Base-by-base conservation (phyloP, 192 early-diverging fungal genomes). In the Umbelopsis sp. region DNA sequence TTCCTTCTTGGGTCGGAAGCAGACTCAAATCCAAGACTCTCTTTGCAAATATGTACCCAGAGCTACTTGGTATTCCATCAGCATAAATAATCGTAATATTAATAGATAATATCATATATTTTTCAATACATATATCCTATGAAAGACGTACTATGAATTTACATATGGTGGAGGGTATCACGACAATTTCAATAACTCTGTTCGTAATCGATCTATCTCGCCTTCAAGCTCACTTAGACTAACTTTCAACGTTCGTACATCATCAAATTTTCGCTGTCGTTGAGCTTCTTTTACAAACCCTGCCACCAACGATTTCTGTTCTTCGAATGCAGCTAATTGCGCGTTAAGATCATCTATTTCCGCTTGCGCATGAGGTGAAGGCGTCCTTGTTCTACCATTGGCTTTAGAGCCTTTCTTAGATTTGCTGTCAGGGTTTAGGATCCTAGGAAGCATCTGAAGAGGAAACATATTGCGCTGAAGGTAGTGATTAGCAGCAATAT, bases 401-500 rank as follows among this genome's bases (percentile, higher is more conserved):
- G 7, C 31, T 54, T 36, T 70, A 62, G 65, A 31, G 10, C 62
- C 24, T 75, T 54, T 16, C 50, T 65, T 59, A 16, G 10, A 47
- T 5, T 45, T 62, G 10, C 34, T 72, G 31, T 53, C 41, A 3
- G 71, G 68, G 44, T 85, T 85, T 54, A 90, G 74, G 0, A 88
- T 82, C 38, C 81, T 78, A 20, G 92, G 92, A 26, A 94, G 74
- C 71, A 92, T 86, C 10, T 87, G 87, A 22, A 94, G 80, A 12
- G 92, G 89, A 36, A 92, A 87, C 92, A 94, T 94, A 32, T 90
- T 89, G 31, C 85, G 84, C 74, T 94, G 92, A 45, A 94, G 74
- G 45, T 92, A 94, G 70, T 89, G 84, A 24, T 82, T 89, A 4
- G 89, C 87, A 3, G 85, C 82, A 16, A 83, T 78, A 16, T 90